Percentiles rank a stretch among this genome's conserved stretches.
Evolutionary conservation across 805 yeast species (phyloP).

Genomic region (Hagleromyces aurorensis): DNA sequence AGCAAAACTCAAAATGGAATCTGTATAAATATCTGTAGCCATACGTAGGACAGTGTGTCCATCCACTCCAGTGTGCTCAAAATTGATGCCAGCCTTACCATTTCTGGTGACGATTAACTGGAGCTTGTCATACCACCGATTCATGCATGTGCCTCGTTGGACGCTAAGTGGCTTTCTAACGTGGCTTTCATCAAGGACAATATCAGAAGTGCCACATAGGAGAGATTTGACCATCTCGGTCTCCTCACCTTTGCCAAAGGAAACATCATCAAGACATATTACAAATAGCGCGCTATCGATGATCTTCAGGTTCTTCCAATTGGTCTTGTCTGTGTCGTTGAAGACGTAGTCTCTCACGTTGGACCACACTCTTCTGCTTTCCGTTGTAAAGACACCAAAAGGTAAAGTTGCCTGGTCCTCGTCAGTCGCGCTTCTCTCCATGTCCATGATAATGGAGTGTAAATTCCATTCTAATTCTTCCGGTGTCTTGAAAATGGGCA

Average conservation of each 20-base stretch:
- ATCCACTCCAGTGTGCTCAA: conserved; percentile 92
- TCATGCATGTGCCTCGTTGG: conserved; percentile 90
- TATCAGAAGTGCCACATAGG: conserved; percentile 75
- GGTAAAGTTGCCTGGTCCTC: conserved; percentile 69
- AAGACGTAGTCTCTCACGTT: conserved; percentile 48
- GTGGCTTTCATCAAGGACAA: conserved; percentile 41
- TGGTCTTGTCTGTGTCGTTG: conserved; percentile 38
- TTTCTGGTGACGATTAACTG: conserved; percentile 82
- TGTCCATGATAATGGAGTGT: conserved; percentile 69
- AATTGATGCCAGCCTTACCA: conserved; percentile 88
- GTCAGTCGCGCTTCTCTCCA: conserved; percentile 37
- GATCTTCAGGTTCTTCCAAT: conserved; percentile 62
- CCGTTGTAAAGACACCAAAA: conserved; percentile 86
- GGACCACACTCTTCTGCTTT: conserved; percentile 85
- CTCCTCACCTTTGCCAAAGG: conserved; percentile 34
- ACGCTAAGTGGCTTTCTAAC: conserved; percentile 42
- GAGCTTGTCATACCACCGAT: conserved; percentile 90
- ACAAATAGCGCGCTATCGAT: conserved; percentile 79
- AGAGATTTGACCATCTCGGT: conserved; percentile 70
- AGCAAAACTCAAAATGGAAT: conserved; percentile 81
- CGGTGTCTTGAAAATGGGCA: conserved; percentile 58
- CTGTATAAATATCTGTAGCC: conserved; percentile 87
- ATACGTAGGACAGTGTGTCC: conserved; percentile 88
- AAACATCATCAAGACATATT: conserved; percentile 75
- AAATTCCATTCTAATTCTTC: conserved; percentile 69